Conservation (phyloP, 305 asterid species). For the Andrographis paniculata region DNA sequence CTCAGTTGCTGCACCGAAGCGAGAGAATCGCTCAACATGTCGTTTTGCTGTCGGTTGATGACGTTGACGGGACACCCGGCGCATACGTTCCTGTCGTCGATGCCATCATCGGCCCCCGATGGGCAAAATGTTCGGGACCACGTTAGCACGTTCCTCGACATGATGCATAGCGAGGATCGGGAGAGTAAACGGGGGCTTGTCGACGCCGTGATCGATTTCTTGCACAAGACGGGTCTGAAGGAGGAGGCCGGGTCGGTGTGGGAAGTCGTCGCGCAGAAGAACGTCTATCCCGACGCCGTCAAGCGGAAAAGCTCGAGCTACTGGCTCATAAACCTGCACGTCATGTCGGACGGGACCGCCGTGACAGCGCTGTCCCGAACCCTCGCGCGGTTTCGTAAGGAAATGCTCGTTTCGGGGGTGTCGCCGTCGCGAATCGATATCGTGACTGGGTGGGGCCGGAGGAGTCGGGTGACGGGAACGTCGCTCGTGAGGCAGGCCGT, state of each 20-base stretch:
- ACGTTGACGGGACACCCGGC: constrained; percentile 81
- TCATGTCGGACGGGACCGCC: constrained; percentile 95
- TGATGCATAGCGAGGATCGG: constrained; percentile 92
- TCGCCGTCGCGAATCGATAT: constrained; percentile 74
- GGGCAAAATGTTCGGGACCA: constrained; percentile 86
- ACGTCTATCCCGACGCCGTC: constrained; percentile 89
- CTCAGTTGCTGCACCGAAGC: constrained; percentile 91
- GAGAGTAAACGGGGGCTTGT: constrained; percentile 92
- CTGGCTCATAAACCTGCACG: constrained; percentile 93
- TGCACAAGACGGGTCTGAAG: constrained; percentile 82
- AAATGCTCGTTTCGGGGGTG: constrained; percentile 56
- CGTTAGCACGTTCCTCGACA: constrained; percentile 62
- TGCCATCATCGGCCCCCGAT: constrained; percentile 81
- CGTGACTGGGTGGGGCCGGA: constrained; percentile 91
- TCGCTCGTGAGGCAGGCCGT: constrained; percentile 83
- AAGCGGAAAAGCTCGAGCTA: constrained; percentile 62
- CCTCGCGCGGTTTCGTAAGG: constrained; percentile 73
- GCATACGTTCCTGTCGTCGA: constrained; percentile 59
- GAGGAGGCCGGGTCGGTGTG: constrained; percentile 95
- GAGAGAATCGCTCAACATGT: constrained; percentile 59
- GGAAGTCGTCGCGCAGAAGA: constrained; percentile 86
- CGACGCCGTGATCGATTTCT: constrained; percentile 84
- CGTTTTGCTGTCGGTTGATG: constrained; percentile 74
- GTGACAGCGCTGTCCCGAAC: constrained; percentile 87
- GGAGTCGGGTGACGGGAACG: constrained; percentile 84